Base-by-base conservation (phyloP, 352 stramenopile genomes). In the Phytopythium chamaehyphon region DNA sequence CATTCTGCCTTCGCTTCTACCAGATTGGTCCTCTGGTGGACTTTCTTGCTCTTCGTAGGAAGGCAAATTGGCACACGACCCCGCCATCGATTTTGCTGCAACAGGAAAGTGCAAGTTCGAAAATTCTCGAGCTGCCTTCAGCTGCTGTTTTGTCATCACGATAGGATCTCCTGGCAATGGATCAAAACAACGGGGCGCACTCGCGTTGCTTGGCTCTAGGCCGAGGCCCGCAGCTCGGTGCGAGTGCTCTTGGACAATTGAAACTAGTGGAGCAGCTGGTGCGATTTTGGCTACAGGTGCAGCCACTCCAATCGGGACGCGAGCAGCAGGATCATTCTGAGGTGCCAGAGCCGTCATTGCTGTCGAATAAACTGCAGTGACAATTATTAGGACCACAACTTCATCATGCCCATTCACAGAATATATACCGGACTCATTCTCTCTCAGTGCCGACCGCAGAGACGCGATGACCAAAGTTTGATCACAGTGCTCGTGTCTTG, bases 401-500 rank as follows among this genome's bases (percentile, higher is more conserved):
- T 24, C 36, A 26, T 39, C 24, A 37, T 31, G 9, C 37, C 3
- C 7, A 16, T 35, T 10, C 6, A 54, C 31, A 14, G 7, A 15
- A 42, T 35, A 16, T 0, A 21, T 39, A 71, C 63, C 57, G 57
- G 50, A 23, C 19, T 62, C 42, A 22, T 70, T 74, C 16, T 62
- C 46, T 6, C 50, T 56, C 26, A 75, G 37, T 36, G 40, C 43
- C 26, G 66, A 57, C 8, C 51, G 62, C 1, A 73, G 55, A 10
- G 53, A 58, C 39, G 72, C 64, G 24, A 73, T 65, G 28, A 69
- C 73, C 18, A 66, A 33, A 15, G 57, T 55, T 24, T 76, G 69
- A 47, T 83, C 64, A 23, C 66, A 73, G 12, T 72, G 47, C 23
- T 69, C 61, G 33, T 78, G 64, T 35, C 59, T 66, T 6, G 75